Evolutionary conservation across 306 rosid genomes (phyloP).

Genomic region (Delonix regia): DNA sequence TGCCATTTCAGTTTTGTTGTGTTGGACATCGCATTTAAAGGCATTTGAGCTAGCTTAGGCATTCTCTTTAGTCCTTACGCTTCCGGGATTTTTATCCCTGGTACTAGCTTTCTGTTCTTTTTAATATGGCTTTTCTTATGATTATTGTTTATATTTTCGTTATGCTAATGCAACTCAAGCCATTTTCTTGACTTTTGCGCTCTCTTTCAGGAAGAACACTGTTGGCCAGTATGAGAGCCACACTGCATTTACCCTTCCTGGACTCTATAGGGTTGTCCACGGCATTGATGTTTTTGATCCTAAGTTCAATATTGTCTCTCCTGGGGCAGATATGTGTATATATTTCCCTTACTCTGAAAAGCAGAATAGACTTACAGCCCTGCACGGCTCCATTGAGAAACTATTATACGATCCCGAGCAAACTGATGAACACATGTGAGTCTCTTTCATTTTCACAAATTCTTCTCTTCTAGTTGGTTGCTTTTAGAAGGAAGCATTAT

Average conservation of each 20-base stretch:
- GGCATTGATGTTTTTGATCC: conserved; percentile 76
- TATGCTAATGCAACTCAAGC: neutral
- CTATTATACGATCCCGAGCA: conserved; percentile 58
- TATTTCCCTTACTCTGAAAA: conserved; percentile 61
- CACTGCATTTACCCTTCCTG: conserved; percentile 64
- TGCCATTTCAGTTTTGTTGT: neutral
- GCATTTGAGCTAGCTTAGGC: conserved; percentile 7
- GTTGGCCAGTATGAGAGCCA: conserved; percentile 96
- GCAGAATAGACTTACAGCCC: conserved; percentile 61
- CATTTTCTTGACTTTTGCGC: conserved; percentile 7
- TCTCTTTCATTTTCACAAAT: conserved; percentile 1
- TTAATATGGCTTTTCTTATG: neutral
- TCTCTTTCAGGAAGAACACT: conserved; percentile 58
- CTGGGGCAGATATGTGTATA: conserved; percentile 63
- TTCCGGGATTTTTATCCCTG: neutral
- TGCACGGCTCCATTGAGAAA: conserved; percentile 58
- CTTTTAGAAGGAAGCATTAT: neutral
- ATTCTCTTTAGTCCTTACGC: neutral
- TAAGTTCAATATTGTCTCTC: conserved; percentile 85
- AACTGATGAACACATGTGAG: conserved; percentile 59
- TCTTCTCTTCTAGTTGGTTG: neutral
- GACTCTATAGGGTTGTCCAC: conserved; percentile 67
- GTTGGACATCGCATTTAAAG: neutral
- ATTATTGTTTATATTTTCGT: neutral
- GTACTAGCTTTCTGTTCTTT: neutral